phyloP scores from a whole-genome alignment of 306 rosid genomes.

The Herpetospermum pedunculosum region DNA sequence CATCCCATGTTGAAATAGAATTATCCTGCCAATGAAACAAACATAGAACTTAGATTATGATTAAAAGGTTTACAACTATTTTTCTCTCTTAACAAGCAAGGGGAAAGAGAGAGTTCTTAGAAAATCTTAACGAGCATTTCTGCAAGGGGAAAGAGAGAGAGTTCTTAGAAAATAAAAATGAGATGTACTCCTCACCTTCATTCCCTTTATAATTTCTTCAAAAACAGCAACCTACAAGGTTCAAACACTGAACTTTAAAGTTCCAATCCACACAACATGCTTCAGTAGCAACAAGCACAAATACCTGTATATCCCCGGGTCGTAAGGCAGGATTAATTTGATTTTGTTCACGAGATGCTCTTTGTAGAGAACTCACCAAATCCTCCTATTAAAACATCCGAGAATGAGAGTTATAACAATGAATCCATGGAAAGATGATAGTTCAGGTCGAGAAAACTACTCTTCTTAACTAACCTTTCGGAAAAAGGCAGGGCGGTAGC shows the following conservation, averaged over 20 bases:
- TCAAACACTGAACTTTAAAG: slow-evolving; percentile 12
- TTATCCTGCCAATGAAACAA: slow-evolving; percentile 42
- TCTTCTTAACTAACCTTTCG: slow-evolving; percentile 51
- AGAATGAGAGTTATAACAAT: slow-evolving; percentile 2
- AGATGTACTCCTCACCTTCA: slow-evolving; percentile 50
- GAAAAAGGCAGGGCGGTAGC: slow-evolving; percentile 88
- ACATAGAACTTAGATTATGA: background rate
- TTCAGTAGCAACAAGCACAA: slow-evolving; percentile 1
- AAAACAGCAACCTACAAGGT: slow-evolving; percentile 63
- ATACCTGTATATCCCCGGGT: slow-evolving; percentile 79
- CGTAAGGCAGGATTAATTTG: slow-evolving; percentile 44
- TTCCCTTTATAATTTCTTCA: slow-evolving; percentile 78
- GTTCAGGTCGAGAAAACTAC: background rate
- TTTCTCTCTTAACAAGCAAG: background rate
- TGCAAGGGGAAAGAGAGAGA: no score
- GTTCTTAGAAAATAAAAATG: background rate
- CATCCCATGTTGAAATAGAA: slow-evolving; percentile 52
- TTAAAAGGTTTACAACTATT: background rate
- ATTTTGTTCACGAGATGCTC: slow-evolving; percentile 58
- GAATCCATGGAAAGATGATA: slow-evolving; percentile 7
- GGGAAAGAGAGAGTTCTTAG: background rate
- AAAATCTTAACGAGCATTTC: no score
- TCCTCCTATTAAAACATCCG: slow-evolving; percentile 63
- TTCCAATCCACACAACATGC: slow-evolving; percentile 2
- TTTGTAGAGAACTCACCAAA: slow-evolving; percentile 51